Evolutionary conservation across 139 green algal genomes (phyloP), one percentile per base, ranked within the genome.

Genomic region (Gonium pectorale): DNA sequence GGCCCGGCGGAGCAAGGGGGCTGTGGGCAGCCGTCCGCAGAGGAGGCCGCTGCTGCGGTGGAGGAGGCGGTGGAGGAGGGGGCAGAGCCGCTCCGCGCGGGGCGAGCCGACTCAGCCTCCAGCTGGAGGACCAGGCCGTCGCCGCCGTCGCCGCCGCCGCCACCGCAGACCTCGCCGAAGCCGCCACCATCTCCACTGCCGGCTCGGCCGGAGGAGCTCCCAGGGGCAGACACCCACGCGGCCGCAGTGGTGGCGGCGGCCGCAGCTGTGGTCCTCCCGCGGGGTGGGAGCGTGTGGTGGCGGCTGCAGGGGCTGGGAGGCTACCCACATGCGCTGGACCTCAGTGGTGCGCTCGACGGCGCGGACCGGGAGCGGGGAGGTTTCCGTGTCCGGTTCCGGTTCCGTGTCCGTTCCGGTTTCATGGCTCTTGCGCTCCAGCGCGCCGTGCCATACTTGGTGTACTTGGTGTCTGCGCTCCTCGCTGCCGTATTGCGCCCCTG

Each of bases 281-380:
- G 62, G 17, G 77, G 77, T 24, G 77, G 77, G 5, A 38, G 22
- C 33, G n/a, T 59, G 27, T 83, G 77, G 77, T 86, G 81, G 81
- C 49, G 62, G 73, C 72, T 89, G 27, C 11, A 40, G 26, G 85
- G 85, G 13, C 67, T 89, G 33, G 85, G 85, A 5, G 85, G 85
- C 46, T 89, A 89, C 54, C 67, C 77, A 6, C 68, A 86, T 27
- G 44, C 44, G 3, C 19, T 89, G 67, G 64, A 85, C 31, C 13
- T 81, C 26, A 35, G 66, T n/a, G 69, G 80, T 86, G 68, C 22
- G 69, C n/a, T n/a, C n/a, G n/a, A n/a, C n/a, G n/a, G n/a, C n/a
- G n/a, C n/a, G n/a, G n/a, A n/a, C n/a, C n/a, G n/a, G n/a, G n/a
- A n/a, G n/a, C n/a, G n/a, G n/a, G n/a, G n/a, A n/a, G n/a, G n/a